These are phyloP conservation scores for Prunus salicina DNA, from an alignment of 306 rosid genomes.

Conservation along the genomic window DNA sequence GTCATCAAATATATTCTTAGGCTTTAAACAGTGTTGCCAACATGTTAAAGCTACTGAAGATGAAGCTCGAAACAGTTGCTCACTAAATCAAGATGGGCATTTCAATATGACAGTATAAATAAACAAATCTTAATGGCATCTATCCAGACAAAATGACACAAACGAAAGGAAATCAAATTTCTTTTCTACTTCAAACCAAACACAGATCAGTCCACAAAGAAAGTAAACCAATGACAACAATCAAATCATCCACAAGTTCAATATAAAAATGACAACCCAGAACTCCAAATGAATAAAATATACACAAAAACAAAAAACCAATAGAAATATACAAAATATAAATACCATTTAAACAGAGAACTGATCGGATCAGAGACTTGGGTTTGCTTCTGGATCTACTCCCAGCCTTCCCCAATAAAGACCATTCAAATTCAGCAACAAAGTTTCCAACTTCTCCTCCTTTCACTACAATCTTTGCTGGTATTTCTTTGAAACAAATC, in stretches of 20 bases:
- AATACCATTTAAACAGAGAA: constrained; percentile 57
- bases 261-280: not conserved
- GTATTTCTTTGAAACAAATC: constrained; percentile 18
- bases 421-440: constrained; percentile 34
- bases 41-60: not conserved
- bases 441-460: constrained; percentile 29
- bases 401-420: constrained; percentile 23
- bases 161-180: constrained; percentile 8
- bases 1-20: not conserved
- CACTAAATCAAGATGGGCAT: not conserved
- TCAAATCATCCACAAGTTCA: constrained; percentile 10
- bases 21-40: not conserved
- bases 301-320: not conserved
- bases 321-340: constrained; percentile 5
- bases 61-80: not conserved
- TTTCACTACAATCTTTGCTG: constrained; percentile 18
- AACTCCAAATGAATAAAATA: constrained; percentile 21
- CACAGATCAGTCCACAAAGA: constrained; percentile 42
- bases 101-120: constrained; percentile 8
- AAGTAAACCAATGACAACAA: constrained; percentile 18
- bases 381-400: constrained; percentile 61
- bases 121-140: constrained; percentile 22
- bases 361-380: constrained; percentile 62
- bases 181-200: constrained; percentile 28
- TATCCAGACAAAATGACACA: constrained; percentile 20